Base-by-base conservation (phyloP, 2,329 filamentous ascomycete genomes). In the Sodiomyces alkalinus region DNA sequence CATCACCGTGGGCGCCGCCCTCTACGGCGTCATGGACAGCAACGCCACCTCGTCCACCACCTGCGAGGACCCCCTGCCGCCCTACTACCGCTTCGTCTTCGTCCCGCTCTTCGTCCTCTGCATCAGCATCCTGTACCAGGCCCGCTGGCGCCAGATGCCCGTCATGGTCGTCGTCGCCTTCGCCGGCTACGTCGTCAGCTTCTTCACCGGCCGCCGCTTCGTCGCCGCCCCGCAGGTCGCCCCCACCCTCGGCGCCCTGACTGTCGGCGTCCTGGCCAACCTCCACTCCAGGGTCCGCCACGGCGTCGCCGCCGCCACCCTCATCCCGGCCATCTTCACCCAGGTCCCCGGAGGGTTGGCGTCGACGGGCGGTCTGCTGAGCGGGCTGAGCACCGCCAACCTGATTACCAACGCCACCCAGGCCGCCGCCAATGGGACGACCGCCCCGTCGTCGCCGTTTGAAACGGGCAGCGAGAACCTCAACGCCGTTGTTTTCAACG, bases 81-180 rank as follows among this genome's bases (percentile, higher is more conserved):
- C 46, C 2, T 44, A 52, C 32, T 49, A 52, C 27, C 67, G 64
- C 32, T 83, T 86, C 52, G 55, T 76, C 17, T 85, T 83, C 43
- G 82, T 87, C 0, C 68, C 78, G 0, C 48, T 66, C 6, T 92
- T 86, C 48, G 72, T 80, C 7, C 45, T 82, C 17, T 81, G 75
- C 41, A 63, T 87, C 21, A 72, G 76, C 26, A 57, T 85, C 32
- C 72, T 86, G 46, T 86, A 86, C 46, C 79, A 86, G 41, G 80
- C 78, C 21, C 83, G 82, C 48, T 83, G 73, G 69, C 79, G 73
- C 39, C 81, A 90, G 46, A 70, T 77, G 39, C 81, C 81, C 0
- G 61, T 80, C 29, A 87, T 87, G 80, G 53, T 81, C 3, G 21
- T 74, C 26, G 81, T 90, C 31, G 70, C 80, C 2, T 68, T 80